Percentiles rank a stretch among this genome's conserved stretches.
Conservation (phyloP, 768 basidiomycete genomes). For the Russula emetica region DNA sequence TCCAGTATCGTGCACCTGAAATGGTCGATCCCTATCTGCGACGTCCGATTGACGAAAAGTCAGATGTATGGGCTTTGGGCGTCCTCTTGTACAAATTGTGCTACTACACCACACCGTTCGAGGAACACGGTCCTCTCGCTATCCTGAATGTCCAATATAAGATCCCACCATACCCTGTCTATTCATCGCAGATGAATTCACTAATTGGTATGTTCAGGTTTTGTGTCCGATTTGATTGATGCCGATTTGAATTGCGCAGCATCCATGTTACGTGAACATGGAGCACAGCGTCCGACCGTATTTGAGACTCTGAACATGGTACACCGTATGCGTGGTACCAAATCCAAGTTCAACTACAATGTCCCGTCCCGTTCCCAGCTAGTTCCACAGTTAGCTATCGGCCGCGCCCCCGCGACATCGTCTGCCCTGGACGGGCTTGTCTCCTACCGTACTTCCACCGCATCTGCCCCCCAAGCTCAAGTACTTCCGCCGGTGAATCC, state of each 20-base stretch:
- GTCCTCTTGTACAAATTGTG: constrained; percentile 97
- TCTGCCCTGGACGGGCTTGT: constrained; percentile 40
- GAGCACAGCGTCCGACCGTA: constrained; percentile 76
- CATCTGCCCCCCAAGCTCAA: constrained; percentile 30
- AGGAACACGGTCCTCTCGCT: constrained; percentile 94
- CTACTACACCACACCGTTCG: constrained; percentile 99
- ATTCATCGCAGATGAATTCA: constrained; percentile 76
- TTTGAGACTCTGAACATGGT: constrained; percentile 83
- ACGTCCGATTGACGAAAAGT: constrained; percentile 86
- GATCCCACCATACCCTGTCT: constrained; percentile 83
- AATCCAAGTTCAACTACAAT: constrained; percentile 69
- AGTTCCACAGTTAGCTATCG: constrained; percentile 37
- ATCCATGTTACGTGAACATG: constrained; percentile 91
- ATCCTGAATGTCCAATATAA: constrained; percentile 96
- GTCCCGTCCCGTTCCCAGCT: constrained; percentile 49
- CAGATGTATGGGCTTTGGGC: constrained; percentile 97
- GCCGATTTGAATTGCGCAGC: constrained; percentile 40
- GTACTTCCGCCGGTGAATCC: constrained; percentile 29
- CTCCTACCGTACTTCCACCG: constrained; percentile 35
- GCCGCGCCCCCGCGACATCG: constrained; percentile 22
- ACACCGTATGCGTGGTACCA: constrained; percentile 83
- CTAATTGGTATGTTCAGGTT: constrained; percentile 63
- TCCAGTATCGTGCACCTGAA: constrained; percentile 98
- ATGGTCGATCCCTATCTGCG: constrained; percentile 91
- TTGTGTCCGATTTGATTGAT: constrained; percentile 23